Evolutionary conservation across 257 asterid genomes (phyloP).

Genomic region (Solanum pimpinellifolium): DNA sequence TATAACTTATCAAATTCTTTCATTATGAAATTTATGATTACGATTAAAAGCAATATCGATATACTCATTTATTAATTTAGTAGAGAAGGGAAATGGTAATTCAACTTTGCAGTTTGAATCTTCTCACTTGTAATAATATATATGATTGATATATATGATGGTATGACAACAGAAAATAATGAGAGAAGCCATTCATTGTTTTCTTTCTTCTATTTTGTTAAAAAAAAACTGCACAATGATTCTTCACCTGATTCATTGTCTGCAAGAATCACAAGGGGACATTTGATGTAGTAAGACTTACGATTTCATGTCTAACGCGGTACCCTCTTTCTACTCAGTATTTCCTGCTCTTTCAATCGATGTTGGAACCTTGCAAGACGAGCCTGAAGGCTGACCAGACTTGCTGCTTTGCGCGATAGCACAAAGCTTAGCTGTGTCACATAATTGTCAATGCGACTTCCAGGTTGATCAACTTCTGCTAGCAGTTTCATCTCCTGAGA

Average conservation of each 20-base stretch:
- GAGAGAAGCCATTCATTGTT: not conserved
- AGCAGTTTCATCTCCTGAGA: conserved; percentile 93
- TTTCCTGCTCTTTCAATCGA: conserved; percentile 93
- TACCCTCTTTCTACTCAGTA: conserved; percentile 86
- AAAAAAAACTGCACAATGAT: not conserved
- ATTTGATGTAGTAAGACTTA: not conserved
- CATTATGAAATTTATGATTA: no score
- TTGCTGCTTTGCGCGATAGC: conserved; percentile 95
- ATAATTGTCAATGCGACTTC: conserved; percentile 88
- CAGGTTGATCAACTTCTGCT: conserved; percentile 95
- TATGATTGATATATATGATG: no score
- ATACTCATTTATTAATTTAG: no score
- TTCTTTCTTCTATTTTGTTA: not conserved
- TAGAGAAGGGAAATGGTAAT: no score
- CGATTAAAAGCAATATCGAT: no score
- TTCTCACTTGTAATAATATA: no score
- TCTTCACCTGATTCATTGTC: not conserved
- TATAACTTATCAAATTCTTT: no score
- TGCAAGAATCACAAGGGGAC: not conserved
- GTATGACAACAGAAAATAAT: no score
- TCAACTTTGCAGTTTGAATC: no score
- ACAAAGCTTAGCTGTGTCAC: conserved; percentile 79
- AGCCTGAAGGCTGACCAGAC: conserved; percentile 95
- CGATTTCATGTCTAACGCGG: conserved; percentile 29
- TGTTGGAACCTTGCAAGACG: conserved; percentile 98